Base-by-base conservation (phyloP, 768 basidiomycete genomes). In the Panaeolus cyanescens region DNA sequence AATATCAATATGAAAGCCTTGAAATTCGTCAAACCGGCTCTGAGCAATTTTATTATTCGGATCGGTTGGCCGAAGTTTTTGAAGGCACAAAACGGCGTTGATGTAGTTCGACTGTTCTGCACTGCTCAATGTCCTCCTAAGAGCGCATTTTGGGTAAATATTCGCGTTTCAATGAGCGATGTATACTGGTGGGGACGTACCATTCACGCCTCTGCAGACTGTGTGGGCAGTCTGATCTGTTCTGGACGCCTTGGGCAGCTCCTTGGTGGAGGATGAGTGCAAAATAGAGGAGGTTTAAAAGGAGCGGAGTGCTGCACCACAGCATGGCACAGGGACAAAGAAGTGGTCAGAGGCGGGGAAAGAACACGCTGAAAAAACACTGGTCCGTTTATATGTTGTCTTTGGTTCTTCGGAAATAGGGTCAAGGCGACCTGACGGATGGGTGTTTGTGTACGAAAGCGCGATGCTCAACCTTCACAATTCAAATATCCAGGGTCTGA, bases 21-120 rank as follows among this genome's bases (percentile, higher is more conserved):
- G 72, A 53, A 79, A 74, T 45, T 79, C 78, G 64, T 79, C 77
- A 55, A 74, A 78, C 2, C 75, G 73, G 8, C 74, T 73, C 28
- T 67, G 68, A 13, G 68, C 70, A 0, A 63, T 68, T 0, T 34
- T 50, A 33, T 70, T 64, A 10, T 50, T 30, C 13, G 65, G 64
- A 1, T 59, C 64, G 6, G 71, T 63, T 1, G 72, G 72, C 1
- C 71, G 64, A 15, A 58, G 58, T 32, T 75, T 72, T 0, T 74
- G 65, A 0, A 56, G 32, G 31, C 76, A 77, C 19, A 66, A 59
- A 2, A 71, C 67, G 1, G 71, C 72, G 3, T 56, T 12, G n/a
- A 74, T 72, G 40, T 74, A 75, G 2, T 69, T 66, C 8, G 31
- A 28, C 50, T 68, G 69, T 32, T 75, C 55, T 1, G 12, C 7